Evolutionary conservation across 768 basidiomycete species (phyloP), one percentile per base, ranked within the genome.

Genomic region (Russula sp.): DNA sequence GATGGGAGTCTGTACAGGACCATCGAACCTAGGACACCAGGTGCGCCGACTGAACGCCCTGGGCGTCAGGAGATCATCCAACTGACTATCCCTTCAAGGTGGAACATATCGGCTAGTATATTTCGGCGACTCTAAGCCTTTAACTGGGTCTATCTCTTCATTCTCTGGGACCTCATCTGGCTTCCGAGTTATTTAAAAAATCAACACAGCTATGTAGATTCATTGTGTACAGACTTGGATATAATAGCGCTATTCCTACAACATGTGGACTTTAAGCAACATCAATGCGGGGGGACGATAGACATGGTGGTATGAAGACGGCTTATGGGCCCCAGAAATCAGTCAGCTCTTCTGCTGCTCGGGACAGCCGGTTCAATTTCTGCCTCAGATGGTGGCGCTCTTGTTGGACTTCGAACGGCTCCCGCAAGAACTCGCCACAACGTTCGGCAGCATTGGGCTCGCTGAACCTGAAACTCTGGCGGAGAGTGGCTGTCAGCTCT

Each of bases 121-220:
- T 71, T 84, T 81, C 63, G 90, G 88, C 9, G 88, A 92, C 71
- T 82, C 83, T n/a, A 91, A 90, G 74, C 77, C 83, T 1, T 70
- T 86, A 48, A 74, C 83, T 52, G 87, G 89, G 7, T 73, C 77
- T 34, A 84, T 90, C 61, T 77, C 76, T 13, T 68, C 86, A 1
- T 90, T 91, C 72, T 78, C 77, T 29, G 85, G 84, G 20, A 73
- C 73, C 18, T 88, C 87, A 0, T 80, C 81, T 25, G 78, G 75
- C 52, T 90, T 90, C 72, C 84, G 79, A 3, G 72, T 89, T 42
- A 74, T 75, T 61, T 81, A 25, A 64, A 22, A 10, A 13, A 3
- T 55, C 16, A 48, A 48, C 5, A 7, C 20, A 18, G 34, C 11
- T 20, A 42, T 36, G 9, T 2, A 20, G 7, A 36, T 35, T 20